These are phyloP conservation scores for Gracilaria domingensis DNA, from an alignment of 23 red algal genomes.

Conservation along the genomic window DNA sequence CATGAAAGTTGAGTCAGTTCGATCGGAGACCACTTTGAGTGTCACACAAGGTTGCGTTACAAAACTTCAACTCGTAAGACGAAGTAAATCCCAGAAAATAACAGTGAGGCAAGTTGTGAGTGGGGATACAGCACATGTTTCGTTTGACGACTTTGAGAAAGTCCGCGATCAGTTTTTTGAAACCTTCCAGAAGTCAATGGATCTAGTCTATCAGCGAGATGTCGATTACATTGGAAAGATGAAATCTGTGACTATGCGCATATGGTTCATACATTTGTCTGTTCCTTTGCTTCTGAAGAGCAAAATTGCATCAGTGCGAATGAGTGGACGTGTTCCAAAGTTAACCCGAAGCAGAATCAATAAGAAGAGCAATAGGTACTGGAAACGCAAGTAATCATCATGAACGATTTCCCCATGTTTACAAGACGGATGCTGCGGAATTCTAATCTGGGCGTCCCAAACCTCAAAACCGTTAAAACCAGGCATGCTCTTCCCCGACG, in stretches of 20 bases:
- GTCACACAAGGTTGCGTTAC: neutral
- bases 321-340: neutral
- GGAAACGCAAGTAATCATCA: neutral
- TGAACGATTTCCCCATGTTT: too few species aligned
- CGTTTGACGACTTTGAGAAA: neutral
- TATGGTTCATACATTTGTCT: neutral
- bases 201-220: neutral
- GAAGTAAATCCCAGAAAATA: neutral
- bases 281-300: neutral
- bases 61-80: neutral
- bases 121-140: neutral
- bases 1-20: neutral
- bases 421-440: too few species aligned
- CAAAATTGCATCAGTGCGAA: neutral
- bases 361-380: neutral
- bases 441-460: too few species aligned
- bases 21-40: neutral
- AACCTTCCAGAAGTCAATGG: neutral
- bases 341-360: neutral
- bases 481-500: too few species aligned
- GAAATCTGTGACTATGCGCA: neutral
- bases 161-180: neutral
- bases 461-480: too few species aligned
- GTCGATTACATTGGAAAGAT: neutral
- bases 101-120: neutral